These are phyloP conservation scores for Ogataea siamensis DNA, from an alignment of 805 yeast genomes.

Conservation along the genomic window DNA sequence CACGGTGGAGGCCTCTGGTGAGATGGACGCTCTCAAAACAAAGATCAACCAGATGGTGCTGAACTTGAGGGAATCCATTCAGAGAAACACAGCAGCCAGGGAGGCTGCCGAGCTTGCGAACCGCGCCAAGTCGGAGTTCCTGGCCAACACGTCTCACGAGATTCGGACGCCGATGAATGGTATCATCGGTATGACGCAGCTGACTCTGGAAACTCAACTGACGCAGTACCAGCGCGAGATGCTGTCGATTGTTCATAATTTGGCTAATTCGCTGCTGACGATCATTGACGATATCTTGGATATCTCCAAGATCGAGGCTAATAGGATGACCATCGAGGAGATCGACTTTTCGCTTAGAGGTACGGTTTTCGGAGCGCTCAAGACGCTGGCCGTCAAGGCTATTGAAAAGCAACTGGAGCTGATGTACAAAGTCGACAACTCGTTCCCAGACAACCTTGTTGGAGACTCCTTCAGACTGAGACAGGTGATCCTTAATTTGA, in stretches of 20 bases:
- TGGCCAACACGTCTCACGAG: conserved; percentile 87
- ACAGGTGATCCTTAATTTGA: conserved; percentile 81
- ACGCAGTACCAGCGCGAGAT: conserved; percentile 91
- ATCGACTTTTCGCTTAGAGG: conserved; percentile 84
- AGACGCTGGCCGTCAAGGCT: conserved; percentile 86
- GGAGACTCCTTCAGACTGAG: conserved; percentile 88
- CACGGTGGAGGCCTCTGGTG: conserved; percentile 90
- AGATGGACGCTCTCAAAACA: conserved; percentile 72
- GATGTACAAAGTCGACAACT: conserved; percentile 77
- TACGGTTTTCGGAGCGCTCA: conserved; percentile 85
- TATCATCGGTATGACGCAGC: conserved; percentile 88
- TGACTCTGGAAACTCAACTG: conserved; percentile 82
- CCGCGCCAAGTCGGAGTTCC: conserved; percentile 83
- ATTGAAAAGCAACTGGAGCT: conserved; percentile 81
- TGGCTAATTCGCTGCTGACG: conserved; percentile 81
- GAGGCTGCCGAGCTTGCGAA: conserved; percentile 93
- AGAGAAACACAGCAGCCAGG: conserved; percentile 88
- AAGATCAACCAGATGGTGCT: conserved; percentile 80
- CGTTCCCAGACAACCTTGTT: conserved; percentile 81
- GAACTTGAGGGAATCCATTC: conserved; percentile 82
- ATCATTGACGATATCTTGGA: conserved; percentile 88
- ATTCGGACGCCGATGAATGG: conserved; percentile 92
- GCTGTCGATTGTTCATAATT: conserved; percentile 84
- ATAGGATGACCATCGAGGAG: conserved; percentile 88
- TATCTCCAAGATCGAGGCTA: conserved; percentile 91